Evolutionary conservation across 768 basidiomycete genomes (phyloP), one percentile per base, ranked within the genome.

Genomic region (Krasilnikovozyma curviuscula): DNA sequence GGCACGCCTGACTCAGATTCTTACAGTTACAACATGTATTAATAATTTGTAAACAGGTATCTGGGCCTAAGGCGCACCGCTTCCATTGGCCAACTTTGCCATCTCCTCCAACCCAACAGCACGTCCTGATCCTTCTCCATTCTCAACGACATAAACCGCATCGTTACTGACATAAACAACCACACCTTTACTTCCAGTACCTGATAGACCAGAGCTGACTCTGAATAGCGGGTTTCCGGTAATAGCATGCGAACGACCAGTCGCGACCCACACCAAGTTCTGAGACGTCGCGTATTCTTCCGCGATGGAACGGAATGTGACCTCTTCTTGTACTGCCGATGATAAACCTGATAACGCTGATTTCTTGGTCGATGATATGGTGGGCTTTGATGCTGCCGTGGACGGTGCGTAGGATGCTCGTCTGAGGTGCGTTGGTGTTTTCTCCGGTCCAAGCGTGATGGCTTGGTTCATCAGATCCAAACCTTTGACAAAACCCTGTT

Each of bases 381-480:
- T 63, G 1, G 66, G 60, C 24, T 59, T 54, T 51, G 58, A 54
- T 19, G 56, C 55, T 44, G 49, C 54, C 27, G 41, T 23, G 24
- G 29, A 28, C 14, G 43, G 42, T 27, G 12, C 24, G 24, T 25
- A 29, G 3, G n/a, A 2, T 21, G 41, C 39, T 41, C 27, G 52
- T 10, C 13, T 48, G 2, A 66, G 55, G 40, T 55, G 40, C 16
- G 58, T 55, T 21, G 66, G 74, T 9, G 83, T 85, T 25, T n/a
- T n/a, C n/a, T 81, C 74, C 2, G 76, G 70, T 7, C 86, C 86
- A 24, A 97, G 70, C 52, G 82, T 79, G 61, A 89, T 78, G 21
- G 91, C 91, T 55, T 79, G 77, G 61, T 93, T 83, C 86, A 98
- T 93, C 53, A 97, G 63, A 62, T 95, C 82, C 49, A 95, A 63